These are phyloP conservation scores for Pyrenopolyporus hunteri DNA, from an alignment of 495 filamentous ascomycete genomes.

Conservation along the genomic window DNA sequence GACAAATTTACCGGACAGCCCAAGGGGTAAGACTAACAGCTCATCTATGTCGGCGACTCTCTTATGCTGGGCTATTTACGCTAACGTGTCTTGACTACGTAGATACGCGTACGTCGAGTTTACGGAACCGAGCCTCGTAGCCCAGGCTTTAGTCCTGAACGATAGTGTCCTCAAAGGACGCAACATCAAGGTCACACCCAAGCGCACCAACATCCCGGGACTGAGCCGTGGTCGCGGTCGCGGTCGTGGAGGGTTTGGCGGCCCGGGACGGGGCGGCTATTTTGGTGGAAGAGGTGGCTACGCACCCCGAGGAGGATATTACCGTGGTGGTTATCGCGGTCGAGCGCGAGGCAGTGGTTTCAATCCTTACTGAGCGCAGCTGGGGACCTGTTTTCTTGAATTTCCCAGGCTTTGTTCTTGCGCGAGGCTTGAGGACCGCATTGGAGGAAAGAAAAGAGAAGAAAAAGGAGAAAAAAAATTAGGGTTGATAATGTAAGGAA, in stretches of 20 bases:
- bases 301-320: slow-evolving; percentile 67
- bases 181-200: slow-evolving; percentile 96
- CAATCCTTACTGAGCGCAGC: slow-evolving; percentile 24
- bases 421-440: slow-evolving; percentile 4
- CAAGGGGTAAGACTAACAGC: slow-evolving; percentile 78
- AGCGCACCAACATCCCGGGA: slow-evolving; percentile 95
- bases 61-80: slow-evolving; percentile 12
- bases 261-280: slow-evolving; percentile 55
- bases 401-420: not conserved
- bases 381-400: slow-evolving; percentile 2
- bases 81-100: slow-evolving; percentile 29
- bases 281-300: slow-evolving; percentile 68
- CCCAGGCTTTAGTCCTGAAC: slow-evolving; percentile 91
- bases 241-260: slow-evolving; percentile 66
- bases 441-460: slow-evolving; percentile 6
- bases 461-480: not conserved
- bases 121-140: slow-evolving; percentile 89
- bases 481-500: slow-evolving; percentile 26
- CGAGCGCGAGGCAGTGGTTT: slow-evolving; percentile 67
- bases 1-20: slow-evolving; percentile 99
- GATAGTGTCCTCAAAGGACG: slow-evolving; percentile 95
- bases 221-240: slow-evolving; percentile 80
- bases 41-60: not conserved
- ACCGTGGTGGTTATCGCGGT: slow-evolving; percentile 81
- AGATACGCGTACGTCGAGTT: slow-evolving; percentile 99